Percentiles rank a stretch among this genome's conserved stretches.
phyloP scores from a whole-genome alignment of 345 rosid species.

The Noccaea caerulescens region DNA sequence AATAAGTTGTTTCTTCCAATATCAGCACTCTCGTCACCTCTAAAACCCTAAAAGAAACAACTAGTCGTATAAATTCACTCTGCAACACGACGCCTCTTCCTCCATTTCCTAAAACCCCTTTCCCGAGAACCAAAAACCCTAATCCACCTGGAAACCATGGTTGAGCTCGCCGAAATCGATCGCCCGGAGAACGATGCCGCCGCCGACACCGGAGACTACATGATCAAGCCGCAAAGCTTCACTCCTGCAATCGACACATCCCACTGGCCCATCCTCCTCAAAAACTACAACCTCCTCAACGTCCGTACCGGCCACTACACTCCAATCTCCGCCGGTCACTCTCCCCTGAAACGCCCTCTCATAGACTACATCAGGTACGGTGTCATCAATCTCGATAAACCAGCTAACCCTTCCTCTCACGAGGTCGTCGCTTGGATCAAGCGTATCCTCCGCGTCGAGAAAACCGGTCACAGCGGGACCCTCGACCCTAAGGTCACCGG shows the following conservation, averaged over 20 bases:
- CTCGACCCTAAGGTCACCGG: constrained; percentile 97
- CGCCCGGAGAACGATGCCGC: constrained; percentile 56
- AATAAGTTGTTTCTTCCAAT: neutral
- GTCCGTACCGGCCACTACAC: constrained; percentile 98
- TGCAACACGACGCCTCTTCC: neutral
- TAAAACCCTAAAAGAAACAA: constrained; percentile 35
- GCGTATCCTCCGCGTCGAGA: constrained; percentile 86
- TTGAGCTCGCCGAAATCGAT: constrained; percentile 58
- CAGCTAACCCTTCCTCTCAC: constrained; percentile 94
- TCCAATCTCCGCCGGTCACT: constrained; percentile 79
- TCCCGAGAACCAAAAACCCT: constrained; percentile 13
- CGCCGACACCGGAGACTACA: constrained; percentile 50
- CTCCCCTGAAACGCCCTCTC: constrained; percentile 90
- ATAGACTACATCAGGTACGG: constrained; percentile 86
- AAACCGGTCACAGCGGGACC: constrained; percentile 95
- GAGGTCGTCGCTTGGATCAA: constrained; percentile 99
- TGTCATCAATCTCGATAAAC: constrained; percentile 84
- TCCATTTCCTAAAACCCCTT: neutral
- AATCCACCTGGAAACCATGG: constrained; percentile 46
- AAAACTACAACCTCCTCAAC: constrained; percentile 91
- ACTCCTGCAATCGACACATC: constrained; percentile 87
- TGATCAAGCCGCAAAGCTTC: constrained; percentile 83
- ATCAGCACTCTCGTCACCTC: neutral
- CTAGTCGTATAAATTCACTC: constrained; percentile 21
- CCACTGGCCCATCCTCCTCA: constrained; percentile 88